phyloP scores from a whole-genome alignment of 805 yeast genomes.

The Candida gorgasii region DNA sequence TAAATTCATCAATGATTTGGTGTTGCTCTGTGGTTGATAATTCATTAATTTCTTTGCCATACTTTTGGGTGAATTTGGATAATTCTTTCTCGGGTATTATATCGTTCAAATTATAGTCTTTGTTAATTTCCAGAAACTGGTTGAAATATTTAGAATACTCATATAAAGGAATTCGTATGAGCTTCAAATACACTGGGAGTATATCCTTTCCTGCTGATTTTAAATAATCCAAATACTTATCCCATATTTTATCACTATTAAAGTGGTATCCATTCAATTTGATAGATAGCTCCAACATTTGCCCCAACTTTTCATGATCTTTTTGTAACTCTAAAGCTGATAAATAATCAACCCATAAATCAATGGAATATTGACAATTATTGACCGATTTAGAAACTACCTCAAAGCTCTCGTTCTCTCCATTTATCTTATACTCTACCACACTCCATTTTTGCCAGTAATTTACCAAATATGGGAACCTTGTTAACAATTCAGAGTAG shows the following conservation, averaged over 20 bases:
- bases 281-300: constrained; percentile 16
- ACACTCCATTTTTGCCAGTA: constrained; percentile 67
- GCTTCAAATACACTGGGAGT: constrained; percentile 45
- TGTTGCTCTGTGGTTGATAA: constrained; percentile 38
- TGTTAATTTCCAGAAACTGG: constrained; percentile 41
- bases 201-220: constrained; percentile 25
- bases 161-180: constrained; percentile 69
- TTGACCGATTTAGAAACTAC: constrained; percentile 47
- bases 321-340: constrained; percentile 42
- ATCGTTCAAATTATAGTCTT: constrained; percentile 32
- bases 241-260: constrained; percentile 82
- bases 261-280: constrained; percentile 66
- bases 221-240: constrained; percentile 60
- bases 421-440: constrained; percentile 56
- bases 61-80: constrained; percentile 22
- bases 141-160: constrained; percentile 80
- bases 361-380: constrained; percentile 58
- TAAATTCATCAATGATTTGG: constrained; percentile 44
- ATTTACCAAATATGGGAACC: constrained; percentile 59
- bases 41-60: constrained; percentile 25
- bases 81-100: constrained; percentile 20
- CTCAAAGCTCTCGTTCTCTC: constrained; percentile 50
- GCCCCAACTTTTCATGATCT: constrained; percentile 1
- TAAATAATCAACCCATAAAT: constrained; percentile 68
- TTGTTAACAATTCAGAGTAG: constrained; percentile 39